Percentiles rank a stretch among this genome's conserved stretches.
These are phyloP conservation scores for Triangularia setosa DNA, from an alignment of 2,329 filamentous ascomycete species.

Conservation along the genomic window DNA sequence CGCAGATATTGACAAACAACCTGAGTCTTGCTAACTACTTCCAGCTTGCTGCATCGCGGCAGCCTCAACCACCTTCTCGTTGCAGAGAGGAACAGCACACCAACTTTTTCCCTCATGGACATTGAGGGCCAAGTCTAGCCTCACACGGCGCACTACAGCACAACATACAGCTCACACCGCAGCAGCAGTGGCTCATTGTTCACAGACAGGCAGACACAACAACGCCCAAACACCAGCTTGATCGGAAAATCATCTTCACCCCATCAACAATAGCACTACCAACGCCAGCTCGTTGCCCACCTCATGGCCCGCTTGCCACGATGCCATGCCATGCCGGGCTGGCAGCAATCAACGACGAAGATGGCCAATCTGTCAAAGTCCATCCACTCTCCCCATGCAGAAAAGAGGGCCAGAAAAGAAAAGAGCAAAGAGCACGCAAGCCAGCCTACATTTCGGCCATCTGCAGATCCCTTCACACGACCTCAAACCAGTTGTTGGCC, in stretches of 20 bases:
- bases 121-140: neutral
- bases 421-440: neutral
- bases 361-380: constrained; percentile 7
- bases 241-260: neutral
- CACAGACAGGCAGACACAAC: no score
- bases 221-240: neutral
- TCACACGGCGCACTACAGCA: no score
- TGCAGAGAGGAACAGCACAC: neutral
- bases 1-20: neutral
- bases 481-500: neutral
- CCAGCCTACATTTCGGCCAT: neutral
- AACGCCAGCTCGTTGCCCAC: neutral
- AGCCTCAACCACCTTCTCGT: neutral
- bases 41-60: no score
- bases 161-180: neutral
- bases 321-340: neutral
- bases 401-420: neutral
- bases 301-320: neutral
- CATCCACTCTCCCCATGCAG: neutral
- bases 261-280: neutral
- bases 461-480: neutral
- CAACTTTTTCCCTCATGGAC: neutral
- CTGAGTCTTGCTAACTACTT: no score
- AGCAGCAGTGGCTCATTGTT: no score
- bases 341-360: neutral